These are phyloP conservation scores for Trichophyton verrucosum DNA, from an alignment of 2,329 filamentous ascomycete genomes.

Conservation along the genomic window DNA sequence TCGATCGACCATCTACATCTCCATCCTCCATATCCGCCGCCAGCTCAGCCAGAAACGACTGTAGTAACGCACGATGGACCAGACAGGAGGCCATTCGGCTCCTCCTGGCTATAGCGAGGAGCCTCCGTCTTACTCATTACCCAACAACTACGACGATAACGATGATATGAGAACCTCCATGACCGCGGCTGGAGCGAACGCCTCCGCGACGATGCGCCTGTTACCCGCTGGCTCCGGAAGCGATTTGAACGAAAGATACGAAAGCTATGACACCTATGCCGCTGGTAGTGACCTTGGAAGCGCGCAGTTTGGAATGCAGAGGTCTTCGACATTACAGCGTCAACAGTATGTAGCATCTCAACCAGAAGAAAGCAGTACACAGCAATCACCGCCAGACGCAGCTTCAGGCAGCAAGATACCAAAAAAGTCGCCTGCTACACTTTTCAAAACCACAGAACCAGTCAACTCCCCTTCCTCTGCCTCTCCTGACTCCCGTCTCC, in stretches of 20 bases:
- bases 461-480: not conserved
- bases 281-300: conserved; percentile 10
- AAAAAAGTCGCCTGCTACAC: not conserved
- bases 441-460: not conserved
- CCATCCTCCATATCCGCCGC: not conserved
- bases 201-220: conserved; percentile 34
- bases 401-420: not conserved
- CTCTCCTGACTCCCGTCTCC: not conserved
- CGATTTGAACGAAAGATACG: conserved; percentile 1
- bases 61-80: conserved; percentile 6
- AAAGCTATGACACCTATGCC: conserved; percentile 5
- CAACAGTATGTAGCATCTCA: conserved; percentile 27
- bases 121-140: conserved; percentile 29
- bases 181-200: conserved; percentile 17
- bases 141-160: conserved; percentile 20
- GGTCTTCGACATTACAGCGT: conserved; percentile 9
- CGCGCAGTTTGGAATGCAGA: conserved; percentile 6
- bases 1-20: not conserved
- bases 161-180: conserved; percentile 18
- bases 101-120: conserved; percentile 31
- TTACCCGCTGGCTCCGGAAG: conserved; percentile 24
- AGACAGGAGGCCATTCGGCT: conserved; percentile 16
- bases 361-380: not conserved
- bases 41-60: not conserved
- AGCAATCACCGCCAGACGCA: not conserved